These are phyloP conservation scores for Scheffersomyces stambukii DNA, from an alignment of 1,139 yeast genomes.

Conservation along the genomic window DNA sequence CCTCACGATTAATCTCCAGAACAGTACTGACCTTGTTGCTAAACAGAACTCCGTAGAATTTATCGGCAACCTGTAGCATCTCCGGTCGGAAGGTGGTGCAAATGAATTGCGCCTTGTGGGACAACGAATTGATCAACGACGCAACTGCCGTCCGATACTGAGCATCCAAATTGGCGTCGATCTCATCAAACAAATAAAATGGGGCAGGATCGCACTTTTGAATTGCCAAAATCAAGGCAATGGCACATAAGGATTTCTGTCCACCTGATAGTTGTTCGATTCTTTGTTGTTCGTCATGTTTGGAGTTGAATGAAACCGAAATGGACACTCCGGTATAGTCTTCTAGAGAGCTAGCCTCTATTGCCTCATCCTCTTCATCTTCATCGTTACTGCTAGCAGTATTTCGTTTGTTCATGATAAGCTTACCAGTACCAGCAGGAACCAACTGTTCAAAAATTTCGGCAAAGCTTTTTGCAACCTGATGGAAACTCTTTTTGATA, in stretches of 20 bases:
- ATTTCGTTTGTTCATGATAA: conserved; percentile 54
- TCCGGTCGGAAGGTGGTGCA: conserved; percentile 96
- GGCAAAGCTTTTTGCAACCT: conserved; percentile 69
- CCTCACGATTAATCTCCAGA: conserved; percentile 62
- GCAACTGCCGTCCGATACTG: conserved; percentile 92
- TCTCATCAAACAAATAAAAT: conserved; percentile 90
- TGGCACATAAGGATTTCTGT: conserved; percentile 91
- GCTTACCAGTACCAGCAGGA: conserved; percentile 75
- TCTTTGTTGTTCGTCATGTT: conserved; percentile 78
- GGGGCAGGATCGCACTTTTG: conserved; percentile 97
- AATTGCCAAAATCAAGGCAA: conserved; percentile 87
- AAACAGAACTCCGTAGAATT: conserved; percentile 83
- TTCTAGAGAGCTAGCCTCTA: conserved; percentile 36
- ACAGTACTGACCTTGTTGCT: conserved; percentile 80
- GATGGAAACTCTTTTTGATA: conserved; percentile 70
- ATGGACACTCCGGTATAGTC: conserved; percentile 81
- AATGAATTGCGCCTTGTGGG: conserved; percentile 74
- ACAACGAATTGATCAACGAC: conserved; percentile 59
- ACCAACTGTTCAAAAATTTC: conserved; percentile 76
- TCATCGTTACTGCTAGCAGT: conserved; percentile 13
- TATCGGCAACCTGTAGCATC: conserved; percentile 82
- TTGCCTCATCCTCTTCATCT: conserved; percentile 17
- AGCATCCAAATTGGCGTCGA: conserved; percentile 92
- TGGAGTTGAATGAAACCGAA: conserved; percentile 86
- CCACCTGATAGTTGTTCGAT: conserved; percentile 96